Evolutionary conservation across 495 filamentous ascomycete genomes (phyloP).

Genomic region (Neurospora sublineolata): DNA sequence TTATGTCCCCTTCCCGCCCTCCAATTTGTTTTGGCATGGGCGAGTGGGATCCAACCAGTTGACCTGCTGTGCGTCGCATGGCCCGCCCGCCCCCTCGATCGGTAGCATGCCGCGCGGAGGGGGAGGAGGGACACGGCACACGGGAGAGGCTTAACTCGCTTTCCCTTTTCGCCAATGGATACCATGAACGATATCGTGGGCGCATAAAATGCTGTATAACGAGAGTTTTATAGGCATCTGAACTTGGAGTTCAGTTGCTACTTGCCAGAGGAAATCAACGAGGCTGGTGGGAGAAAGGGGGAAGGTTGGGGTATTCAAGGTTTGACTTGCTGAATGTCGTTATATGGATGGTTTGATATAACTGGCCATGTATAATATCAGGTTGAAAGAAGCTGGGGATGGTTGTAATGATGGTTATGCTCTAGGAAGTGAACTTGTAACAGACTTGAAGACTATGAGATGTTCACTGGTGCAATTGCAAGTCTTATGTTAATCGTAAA

Average conservation of each 20-base stretch:
- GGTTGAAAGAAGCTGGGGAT: not conserved
- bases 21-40: not conserved
- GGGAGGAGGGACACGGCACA: not conserved
- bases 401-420: too few species aligned
- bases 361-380: not conserved
- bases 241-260: not conserved
- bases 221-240: not conserved
- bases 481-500: too few species aligned
- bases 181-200: not conserved
- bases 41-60: not conserved
- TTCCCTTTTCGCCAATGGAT: not conserved
- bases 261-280: not conserved
- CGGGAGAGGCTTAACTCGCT: not conserved
- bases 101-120: not conserved
- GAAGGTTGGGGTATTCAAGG: not conserved
- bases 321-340: not conserved
- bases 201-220: not conserved
- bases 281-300: not conserved
- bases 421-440: too few species aligned
- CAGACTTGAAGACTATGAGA: too few species aligned
- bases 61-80: not conserved
- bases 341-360: not conserved
- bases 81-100: not conserved
- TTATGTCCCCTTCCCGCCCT: too few species aligned
- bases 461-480: too few species aligned